Evolutionary conservation across 192 early-diverging fungal genomes (phyloP).

Genomic region (Coemansia sp.): DNA sequence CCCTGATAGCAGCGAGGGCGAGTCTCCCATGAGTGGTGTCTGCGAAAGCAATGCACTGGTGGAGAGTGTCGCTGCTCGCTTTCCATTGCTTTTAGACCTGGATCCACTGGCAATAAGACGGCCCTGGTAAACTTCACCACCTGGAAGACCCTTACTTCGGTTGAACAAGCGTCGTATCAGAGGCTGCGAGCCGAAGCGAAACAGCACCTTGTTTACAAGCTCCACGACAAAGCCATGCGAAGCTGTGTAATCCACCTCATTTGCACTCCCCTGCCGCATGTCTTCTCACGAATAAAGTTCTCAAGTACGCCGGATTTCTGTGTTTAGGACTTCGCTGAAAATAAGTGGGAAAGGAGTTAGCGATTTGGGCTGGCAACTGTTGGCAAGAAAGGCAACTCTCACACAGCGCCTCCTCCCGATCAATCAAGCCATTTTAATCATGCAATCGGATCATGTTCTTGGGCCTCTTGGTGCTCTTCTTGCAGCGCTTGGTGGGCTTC

Average conservation of each 20-base stretch:
- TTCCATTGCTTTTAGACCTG: slow-evolving; percentile 1
- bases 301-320: neutral
- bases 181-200: slow-evolving; percentile 24
- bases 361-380: too few relatives aligned
- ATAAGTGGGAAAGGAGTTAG: neutral
- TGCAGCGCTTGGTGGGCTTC: too few relatives aligned
- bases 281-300: neutral
- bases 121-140: neutral
- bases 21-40: slow-evolving; percentile 11
- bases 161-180: slow-evolving; percentile 22
- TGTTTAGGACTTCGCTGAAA: neutral
- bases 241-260: slow-evolving; percentile 7
- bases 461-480: too few relatives aligned
- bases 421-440: too few relatives aligned
- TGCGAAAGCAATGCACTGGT: slow-evolving; percentile 14
- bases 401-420: too few relatives aligned
- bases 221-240: slow-evolving; percentile 32
- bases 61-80: neutral
- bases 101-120: slow-evolving; percentile 8
- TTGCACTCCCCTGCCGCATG: slow-evolving; percentile 1
- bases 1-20: slow-evolving; percentile 40
- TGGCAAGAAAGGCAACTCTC: too few relatives aligned
- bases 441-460: too few relatives aligned
- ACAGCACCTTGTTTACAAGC: slow-evolving; percentile 33
- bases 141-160: slow-evolving; percentile 2